Percentiles rank a stretch among this genome's conserved stretches.
These are phyloP conservation scores for Amaranthus hypochondriacus DNA, from an alignment of 148 eudicot species.

Conservation along the genomic window DNA sequence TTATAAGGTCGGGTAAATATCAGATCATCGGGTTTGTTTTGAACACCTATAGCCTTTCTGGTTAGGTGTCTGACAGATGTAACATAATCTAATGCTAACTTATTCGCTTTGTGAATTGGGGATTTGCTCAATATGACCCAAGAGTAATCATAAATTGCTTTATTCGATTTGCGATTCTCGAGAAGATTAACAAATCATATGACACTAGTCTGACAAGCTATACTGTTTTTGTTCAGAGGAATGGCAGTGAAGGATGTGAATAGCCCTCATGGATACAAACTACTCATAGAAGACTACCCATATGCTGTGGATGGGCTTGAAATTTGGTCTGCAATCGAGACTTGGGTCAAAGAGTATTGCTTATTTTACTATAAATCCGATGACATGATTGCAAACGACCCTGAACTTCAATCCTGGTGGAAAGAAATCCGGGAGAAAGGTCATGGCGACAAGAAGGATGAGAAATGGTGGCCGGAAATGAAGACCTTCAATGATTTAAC, in stretches of 20 bases:
- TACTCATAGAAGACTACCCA: slow-evolving; percentile 81
- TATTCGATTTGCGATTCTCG: too few species aligned
- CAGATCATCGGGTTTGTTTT: too few species aligned
- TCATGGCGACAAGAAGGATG: slow-evolving; percentile 72
- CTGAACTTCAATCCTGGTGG: slow-evolving; percentile 81
- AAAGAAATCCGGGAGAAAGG: slow-evolving; percentile 62
- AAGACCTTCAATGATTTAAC: slow-evolving; percentile 25
- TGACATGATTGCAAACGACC: slow-evolving; percentile 40
- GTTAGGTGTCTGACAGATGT: too few species aligned
- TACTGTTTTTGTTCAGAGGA: slow-evolving; percentile 45
- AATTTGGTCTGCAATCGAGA: slow-evolving; percentile 72
- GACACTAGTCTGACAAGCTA: too few species aligned
- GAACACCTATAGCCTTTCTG: too few species aligned
- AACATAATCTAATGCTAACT: too few species aligned
- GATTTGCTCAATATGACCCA: too few species aligned
- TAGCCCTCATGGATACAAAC: slow-evolving; percentile 48
- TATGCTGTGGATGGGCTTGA: slow-evolving; percentile 86
- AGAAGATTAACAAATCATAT: too few species aligned
- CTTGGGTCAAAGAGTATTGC: slow-evolving; percentile 80
- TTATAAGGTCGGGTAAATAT: too few species aligned
- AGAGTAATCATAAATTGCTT: too few species aligned
- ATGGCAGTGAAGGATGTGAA: slow-evolving; percentile 66
- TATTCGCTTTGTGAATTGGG: too few species aligned
- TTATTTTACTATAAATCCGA: slow-evolving; percentile 50
- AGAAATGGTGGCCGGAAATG: slow-evolving; percentile 81